Evolutionary conservation across 2,329 filamentous ascomycete genomes (phyloP).

Genomic region (Neoascochyta sp.): DNA sequence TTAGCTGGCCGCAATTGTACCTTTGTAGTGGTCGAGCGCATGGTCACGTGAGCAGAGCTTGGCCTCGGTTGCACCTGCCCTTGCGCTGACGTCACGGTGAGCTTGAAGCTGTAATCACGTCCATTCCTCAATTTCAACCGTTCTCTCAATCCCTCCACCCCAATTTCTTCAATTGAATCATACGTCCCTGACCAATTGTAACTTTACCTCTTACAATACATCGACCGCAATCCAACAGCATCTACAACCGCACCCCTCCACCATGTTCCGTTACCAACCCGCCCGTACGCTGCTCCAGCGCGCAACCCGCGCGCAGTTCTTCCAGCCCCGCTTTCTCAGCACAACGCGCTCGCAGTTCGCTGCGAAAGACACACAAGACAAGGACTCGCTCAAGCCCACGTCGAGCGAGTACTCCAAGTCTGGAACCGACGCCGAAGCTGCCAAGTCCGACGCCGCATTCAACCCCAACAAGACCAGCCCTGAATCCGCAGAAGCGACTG

Average conservation of each 20-base stretch:
- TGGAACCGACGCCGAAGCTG: constrained; percentile 59
- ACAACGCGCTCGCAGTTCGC: constrained; percentile 23
- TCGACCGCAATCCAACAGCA: background rate
- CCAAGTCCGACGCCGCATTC: constrained; percentile 62
- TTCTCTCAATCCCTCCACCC: too few relatives aligned
- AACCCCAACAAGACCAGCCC: constrained; percentile 65
- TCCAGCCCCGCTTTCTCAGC: constrained; percentile 20
- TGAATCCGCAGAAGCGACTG: constrained; percentile 52
- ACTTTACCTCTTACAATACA: too few relatives aligned
- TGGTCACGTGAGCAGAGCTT: too few relatives aligned
- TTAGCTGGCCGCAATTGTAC: too few relatives aligned
- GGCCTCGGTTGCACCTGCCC: too few relatives aligned
- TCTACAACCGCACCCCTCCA: background rate
- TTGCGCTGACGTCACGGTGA: too few relatives aligned
- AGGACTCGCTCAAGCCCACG: constrained; percentile 61
- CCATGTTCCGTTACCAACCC: constrained; percentile 26
- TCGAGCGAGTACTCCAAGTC: constrained; percentile 65
- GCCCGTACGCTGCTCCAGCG: constrained; percentile 21
- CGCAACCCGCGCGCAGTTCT: constrained; percentile 9
- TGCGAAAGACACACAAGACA: constrained; percentile 46
- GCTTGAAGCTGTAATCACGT: too few relatives aligned
- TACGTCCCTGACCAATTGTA: too few relatives aligned
- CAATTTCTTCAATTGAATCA: too few relatives aligned
- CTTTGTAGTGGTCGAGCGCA: too few relatives aligned
- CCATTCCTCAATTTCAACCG: too few relatives aligned